phyloP scores from a whole-genome alignment of 2,329 filamentous ascomycete species.

The Botrytis tulipae region DNA sequence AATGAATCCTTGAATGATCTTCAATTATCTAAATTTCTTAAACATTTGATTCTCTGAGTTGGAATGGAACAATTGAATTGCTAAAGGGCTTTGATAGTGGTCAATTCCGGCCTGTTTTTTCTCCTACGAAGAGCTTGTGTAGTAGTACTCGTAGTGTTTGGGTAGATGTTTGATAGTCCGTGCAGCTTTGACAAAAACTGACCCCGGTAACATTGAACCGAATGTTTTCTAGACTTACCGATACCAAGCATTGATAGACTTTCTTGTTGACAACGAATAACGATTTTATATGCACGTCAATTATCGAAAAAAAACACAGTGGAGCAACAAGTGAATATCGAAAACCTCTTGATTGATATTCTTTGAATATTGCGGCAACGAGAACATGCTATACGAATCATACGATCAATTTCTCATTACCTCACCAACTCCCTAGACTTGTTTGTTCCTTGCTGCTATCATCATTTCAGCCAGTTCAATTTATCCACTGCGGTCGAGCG shows the following conservation, averaged over 20 bases:
- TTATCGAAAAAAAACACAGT: not conserved
- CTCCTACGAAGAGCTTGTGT: no score
- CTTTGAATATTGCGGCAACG: not conserved
- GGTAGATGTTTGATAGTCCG: not conserved
- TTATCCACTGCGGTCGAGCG: slow-evolving; percentile 24
- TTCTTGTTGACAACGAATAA: slow-evolving; percentile 2
- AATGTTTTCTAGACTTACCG: slow-evolving; percentile 2
- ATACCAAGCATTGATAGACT: not conserved
- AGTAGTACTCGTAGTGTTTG: not conserved
- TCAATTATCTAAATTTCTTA: no score
- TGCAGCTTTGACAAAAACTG: not conserved
- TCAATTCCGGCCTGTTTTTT: no score
- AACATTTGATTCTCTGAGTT: no score
- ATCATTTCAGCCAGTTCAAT: not conserved
- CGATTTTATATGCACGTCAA: not conserved
- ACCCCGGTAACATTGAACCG: not conserved
- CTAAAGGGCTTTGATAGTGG: no score
- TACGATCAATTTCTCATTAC: not conserved
- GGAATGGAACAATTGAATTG: no score
- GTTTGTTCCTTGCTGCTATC: slow-evolving; percentile 3
- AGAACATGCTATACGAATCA: not conserved
- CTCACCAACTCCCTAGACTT: slow-evolving; percentile 1
- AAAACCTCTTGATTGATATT: not conserved
- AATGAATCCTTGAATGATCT: no score
- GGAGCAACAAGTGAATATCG: not conserved